Evolutionary conservation across 208 protist genomes (phyloP).

Genomic region (Trypanosomatidae sp.): DNA sequence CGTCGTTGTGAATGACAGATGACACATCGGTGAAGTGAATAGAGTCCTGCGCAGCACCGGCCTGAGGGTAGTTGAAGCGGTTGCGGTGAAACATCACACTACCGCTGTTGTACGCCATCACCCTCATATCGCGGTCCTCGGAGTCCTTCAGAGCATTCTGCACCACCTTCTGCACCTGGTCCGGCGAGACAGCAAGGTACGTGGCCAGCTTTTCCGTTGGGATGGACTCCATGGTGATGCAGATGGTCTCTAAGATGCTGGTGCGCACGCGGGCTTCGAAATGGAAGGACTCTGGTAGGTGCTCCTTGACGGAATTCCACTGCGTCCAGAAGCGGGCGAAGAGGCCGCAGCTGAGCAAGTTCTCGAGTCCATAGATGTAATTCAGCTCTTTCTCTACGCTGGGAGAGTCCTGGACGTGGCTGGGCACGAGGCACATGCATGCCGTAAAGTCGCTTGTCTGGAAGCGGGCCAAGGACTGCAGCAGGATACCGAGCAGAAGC

Average conservation of each 20-base stretch:
- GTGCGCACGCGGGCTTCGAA: constrained; percentile 79
- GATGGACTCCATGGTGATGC: constrained; percentile 68
- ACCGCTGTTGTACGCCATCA: constrained; percentile 42
- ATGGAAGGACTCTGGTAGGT: constrained; percentile 72
- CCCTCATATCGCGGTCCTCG: constrained; percentile 50
- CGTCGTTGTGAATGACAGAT: constrained; percentile 33
- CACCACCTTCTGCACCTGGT: constrained; percentile 51
- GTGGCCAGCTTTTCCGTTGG: constrained; percentile 39
- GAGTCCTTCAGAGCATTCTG: constrained; percentile 63
- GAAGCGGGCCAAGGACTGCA: constrained; percentile 86
- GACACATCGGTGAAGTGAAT: constrained; percentile 65
- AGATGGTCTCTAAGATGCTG: constrained; percentile 75
- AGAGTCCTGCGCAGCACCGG: constrained; percentile 52
- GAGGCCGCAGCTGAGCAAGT: constrained; percentile 78
- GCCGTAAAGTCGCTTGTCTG: constrained; percentile 84
- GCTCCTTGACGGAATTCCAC: constrained; percentile 63
- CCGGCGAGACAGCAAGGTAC: constrained; percentile 56
- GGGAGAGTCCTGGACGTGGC: constrained; percentile 75
- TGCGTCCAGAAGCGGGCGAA: constrained; percentile 82
- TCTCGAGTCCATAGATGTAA: constrained; percentile 89
- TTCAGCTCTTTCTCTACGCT: constrained; percentile 79
- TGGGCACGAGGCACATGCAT: constrained; percentile 83
- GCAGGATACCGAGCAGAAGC: constrained; percentile 73
- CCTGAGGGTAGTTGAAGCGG: constrained; percentile 75
- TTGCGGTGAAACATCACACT: constrained; percentile 61